Evolutionary conservation across 768 basidiomycete species (phyloP), one percentile per base, ranked within the genome.

Genomic region (Neoboletus subvelutipes): DNA sequence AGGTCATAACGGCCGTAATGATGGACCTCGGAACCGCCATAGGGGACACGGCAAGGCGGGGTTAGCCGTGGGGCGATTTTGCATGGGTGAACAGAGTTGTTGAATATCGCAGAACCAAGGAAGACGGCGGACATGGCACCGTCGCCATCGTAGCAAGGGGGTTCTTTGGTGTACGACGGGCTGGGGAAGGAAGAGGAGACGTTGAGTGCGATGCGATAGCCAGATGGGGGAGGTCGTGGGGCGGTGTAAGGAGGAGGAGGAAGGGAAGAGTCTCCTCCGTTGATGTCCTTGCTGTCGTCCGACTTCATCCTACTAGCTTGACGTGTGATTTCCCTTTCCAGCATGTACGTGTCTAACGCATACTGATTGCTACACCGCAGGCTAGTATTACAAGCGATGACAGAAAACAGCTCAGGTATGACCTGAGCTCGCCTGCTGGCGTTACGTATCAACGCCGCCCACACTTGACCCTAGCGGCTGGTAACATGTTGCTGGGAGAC

Each of bases 1-100:
- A 94, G 72, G 68, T 92, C 90, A 61, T 80, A 92, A 18, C 89
- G 78, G 1, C 88, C 89, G 9, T 74, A 54, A 60, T 92, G 90
- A 31, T 68, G 74, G 40, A 77, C 54, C 72, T 91, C 90, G 5
- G 58, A 62, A 6, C 87, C 87, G 15, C 81, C 88, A 62, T 81
- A 90, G 4, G 89, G 77, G 2, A 91, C 85, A 24, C 73, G 78
- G 66, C 70, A 82, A 57, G 70, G 76, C 61, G 60, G 79, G 66
- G n/a, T 65, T n/a, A 88, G 80, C 60, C 78, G 69, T 11, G 85
- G 83, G 1, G 76, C 83, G 63, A 92, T 82, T 76, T 93, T 94
- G 81, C 91, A 92, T 4, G 91, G 91, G 57, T 93, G 90, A 3
- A 92, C 87, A 0, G 85, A 83, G 58, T 76, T 73, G 54, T 61